phyloP scores from a whole-genome alignment of 1,284 basidiomycete species.

The Phellinidium pouzarii region DNA sequence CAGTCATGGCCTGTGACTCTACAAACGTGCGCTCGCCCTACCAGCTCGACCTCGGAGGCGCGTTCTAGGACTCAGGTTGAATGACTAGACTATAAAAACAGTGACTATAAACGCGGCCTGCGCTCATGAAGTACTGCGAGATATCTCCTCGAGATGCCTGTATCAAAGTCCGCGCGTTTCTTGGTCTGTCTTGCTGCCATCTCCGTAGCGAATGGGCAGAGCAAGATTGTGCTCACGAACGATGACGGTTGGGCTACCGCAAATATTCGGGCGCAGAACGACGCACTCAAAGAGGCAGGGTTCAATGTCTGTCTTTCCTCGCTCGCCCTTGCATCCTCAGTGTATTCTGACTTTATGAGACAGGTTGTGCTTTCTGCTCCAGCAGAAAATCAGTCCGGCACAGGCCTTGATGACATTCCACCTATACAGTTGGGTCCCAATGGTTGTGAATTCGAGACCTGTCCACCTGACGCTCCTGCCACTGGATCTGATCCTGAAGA shows the following conservation, averaged over 20 bases:
- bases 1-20: too few species aligned
- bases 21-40: too few species aligned
- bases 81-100: neutral
- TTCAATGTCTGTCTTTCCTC: constrained; percentile 32
- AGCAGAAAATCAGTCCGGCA: constrained; percentile 38
- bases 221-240: constrained; percentile 33
- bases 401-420: constrained; percentile 30
- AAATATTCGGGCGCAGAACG: constrained; percentile 39
- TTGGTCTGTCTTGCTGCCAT: neutral
- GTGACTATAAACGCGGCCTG: neutral
- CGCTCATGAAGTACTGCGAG: neutral
- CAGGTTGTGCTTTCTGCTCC: constrained; percentile 39
- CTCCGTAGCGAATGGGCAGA: neutral
- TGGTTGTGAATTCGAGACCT: constrained; percentile 38
- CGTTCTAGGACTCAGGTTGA: too few species aligned
- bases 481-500: constrained; percentile 39
- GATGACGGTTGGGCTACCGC: constrained; percentile 50
- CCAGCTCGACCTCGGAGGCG: too few species aligned
- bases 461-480: constrained; percentile 38
- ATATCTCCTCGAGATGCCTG: neutral
- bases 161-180: neutral
- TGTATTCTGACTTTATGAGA: neutral
- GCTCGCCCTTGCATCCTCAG: neutral
- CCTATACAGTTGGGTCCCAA: constrained; percentile 26
- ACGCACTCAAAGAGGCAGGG: constrained; percentile 33